Evolutionary conservation across 2,329 filamentous ascomycete genomes (phyloP).

Genomic region (Aureobasidium leucospermi): DNA sequence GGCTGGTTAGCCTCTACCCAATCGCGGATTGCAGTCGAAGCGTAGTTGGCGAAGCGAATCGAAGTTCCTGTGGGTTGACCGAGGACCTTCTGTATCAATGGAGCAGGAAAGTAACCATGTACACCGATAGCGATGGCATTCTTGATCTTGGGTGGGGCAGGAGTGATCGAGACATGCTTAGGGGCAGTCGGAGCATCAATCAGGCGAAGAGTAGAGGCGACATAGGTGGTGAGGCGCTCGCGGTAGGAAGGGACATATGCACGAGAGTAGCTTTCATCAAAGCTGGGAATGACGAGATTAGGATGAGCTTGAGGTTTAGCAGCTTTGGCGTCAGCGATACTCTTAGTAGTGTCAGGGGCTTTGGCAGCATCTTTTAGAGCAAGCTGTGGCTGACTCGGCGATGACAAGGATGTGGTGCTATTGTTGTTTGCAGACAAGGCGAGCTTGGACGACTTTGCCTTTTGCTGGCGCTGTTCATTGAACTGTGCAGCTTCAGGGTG

Average conservation of each 20-base stretch:
- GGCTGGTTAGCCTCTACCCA: conserved; percentile 61
- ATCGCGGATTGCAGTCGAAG: conserved; percentile 71
- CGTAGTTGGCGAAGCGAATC: conserved; percentile 82
- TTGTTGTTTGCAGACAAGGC: conserved; percentile 18
- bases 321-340: neutral
- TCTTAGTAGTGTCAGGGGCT: neutral
- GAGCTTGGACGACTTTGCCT: conserved; percentile 20
- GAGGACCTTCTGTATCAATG: conserved; percentile 79
- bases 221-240: conserved; percentile 32
- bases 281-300: conserved; percentile 64
- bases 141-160: conserved; percentile 60
- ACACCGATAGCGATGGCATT: conserved; percentile 90
- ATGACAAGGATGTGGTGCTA: neutral
- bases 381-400: neutral
- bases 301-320: conserved; percentile 22
- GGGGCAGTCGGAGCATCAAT: conserved; percentile 40
- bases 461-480: conserved; percentile 33
- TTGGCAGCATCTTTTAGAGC: neutral
- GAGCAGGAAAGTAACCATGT: conserved; percentile 87
- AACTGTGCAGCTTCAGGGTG: conserved; percentile 45
- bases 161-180: conserved; percentile 62
- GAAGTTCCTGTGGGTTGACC: conserved; percentile 95
- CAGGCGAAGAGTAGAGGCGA: conserved; percentile 27
- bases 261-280: conserved; percentile 56
- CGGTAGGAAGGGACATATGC: conserved; percentile 39